Evolutionary conservation across 1,139 yeast genomes (phyloP).

Genomic region (Debaryomyces nepalensis): DNA sequence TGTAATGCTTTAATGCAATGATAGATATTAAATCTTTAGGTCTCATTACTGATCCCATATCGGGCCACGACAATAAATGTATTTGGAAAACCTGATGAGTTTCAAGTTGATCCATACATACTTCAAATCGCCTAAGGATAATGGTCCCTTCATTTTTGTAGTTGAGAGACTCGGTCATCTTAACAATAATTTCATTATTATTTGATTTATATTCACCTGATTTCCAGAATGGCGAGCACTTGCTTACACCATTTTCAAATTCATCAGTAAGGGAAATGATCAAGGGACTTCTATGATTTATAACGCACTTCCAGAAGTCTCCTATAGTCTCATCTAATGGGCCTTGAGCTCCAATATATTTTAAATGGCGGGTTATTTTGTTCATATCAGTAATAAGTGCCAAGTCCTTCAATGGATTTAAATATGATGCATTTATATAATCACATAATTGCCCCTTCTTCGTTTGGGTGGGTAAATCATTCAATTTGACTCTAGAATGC

Average conservation of each 20-base stretch:
- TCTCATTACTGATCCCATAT: slow-evolving; percentile 48
- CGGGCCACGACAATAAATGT: slow-evolving; percentile 59
- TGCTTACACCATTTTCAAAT: slow-evolving; percentile 54
- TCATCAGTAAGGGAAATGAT: slow-evolving; percentile 57
- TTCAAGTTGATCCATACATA: slow-evolving; percentile 28
- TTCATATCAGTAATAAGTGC: slow-evolving; percentile 11
- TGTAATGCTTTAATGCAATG: slow-evolving; percentile 41
- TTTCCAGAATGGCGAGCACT: slow-evolving; percentile 61
- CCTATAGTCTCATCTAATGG: slow-evolving; percentile 76
- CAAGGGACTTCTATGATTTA: slow-evolving; percentile 45
- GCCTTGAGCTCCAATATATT: slow-evolving; percentile 85
- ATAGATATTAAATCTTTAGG: slow-evolving; percentile 48
- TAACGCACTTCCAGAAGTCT: slow-evolving; percentile 80
- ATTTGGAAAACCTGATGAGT: slow-evolving; percentile 47
- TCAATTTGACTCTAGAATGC: slow-evolving; percentile 69
- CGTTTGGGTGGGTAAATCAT: slow-evolving; percentile 19
- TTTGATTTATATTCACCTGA: slow-evolving; percentile 50
- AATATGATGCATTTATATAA: slow-evolving; percentile 66
- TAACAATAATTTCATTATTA: slow-evolving; percentile 35
- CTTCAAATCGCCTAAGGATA: slow-evolving; percentile 41
- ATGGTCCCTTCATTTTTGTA: slow-evolving; percentile 22
- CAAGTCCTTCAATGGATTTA: slow-evolving; percentile 29
- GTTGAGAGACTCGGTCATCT: slow-evolving; percentile 22
- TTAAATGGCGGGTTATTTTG: slow-evolving; percentile 20
- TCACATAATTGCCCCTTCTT: slow-evolving; percentile 27